These are phyloP conservation scores for Craspedostauros australis DNA, from an alignment of 108 stramenopile genomes.

Conservation along the genomic window DNA sequence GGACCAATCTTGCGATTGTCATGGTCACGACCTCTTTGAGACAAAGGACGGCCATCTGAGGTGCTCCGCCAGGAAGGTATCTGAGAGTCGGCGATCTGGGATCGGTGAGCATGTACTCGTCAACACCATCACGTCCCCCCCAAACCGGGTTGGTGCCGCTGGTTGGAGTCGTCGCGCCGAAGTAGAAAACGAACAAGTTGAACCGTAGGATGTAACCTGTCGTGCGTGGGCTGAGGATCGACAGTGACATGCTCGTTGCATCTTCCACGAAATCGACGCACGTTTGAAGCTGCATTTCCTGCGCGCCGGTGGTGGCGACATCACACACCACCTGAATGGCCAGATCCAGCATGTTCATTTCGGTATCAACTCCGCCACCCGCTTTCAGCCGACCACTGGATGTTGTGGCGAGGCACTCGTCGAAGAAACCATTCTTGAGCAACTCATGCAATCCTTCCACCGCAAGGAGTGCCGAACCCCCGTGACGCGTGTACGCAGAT, in stretches of 20 bases:
- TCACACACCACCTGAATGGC: slow-evolving; percentile 81
- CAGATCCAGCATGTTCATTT: slow-evolving; percentile 59
- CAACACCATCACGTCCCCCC: slow-evolving; percentile 15
- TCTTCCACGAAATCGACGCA: slow-evolving; percentile 79
- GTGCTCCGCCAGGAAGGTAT: slow-evolving; percentile 59
- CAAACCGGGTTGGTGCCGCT: slow-evolving; percentile 20
- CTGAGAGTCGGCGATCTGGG: background rate
- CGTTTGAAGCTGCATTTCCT: slow-evolving; percentile 58
- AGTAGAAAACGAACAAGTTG: slow-evolving; percentile 80
- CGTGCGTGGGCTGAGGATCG: slow-evolving; percentile 62
- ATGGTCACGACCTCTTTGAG: slow-evolving; percentile 58
- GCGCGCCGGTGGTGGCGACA: slow-evolving; percentile 66
- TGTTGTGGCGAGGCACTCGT: too few relatives aligned
- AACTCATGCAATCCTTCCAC: slow-evolving; percentile 69
- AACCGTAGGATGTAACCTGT: slow-evolving; percentile 73
- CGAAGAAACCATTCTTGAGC: slow-evolving; percentile 64
- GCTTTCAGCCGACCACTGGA: too few relatives aligned
- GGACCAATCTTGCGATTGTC: slow-evolving; percentile 26
- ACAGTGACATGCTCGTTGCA: background rate
- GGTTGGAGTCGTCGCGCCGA: slow-evolving; percentile 68
- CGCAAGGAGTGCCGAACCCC: slow-evolving; percentile 71
- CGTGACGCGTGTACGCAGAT: slow-evolving; percentile 85
- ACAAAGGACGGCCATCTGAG: slow-evolving; percentile 66
- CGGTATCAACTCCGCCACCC: too few relatives aligned
- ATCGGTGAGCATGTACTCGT: slow-evolving; percentile 25